These are phyloP conservation scores for Cudoniella acicularis DNA, from an alignment of 495 filamentous ascomycete genomes.

Conservation along the genomic window DNA sequence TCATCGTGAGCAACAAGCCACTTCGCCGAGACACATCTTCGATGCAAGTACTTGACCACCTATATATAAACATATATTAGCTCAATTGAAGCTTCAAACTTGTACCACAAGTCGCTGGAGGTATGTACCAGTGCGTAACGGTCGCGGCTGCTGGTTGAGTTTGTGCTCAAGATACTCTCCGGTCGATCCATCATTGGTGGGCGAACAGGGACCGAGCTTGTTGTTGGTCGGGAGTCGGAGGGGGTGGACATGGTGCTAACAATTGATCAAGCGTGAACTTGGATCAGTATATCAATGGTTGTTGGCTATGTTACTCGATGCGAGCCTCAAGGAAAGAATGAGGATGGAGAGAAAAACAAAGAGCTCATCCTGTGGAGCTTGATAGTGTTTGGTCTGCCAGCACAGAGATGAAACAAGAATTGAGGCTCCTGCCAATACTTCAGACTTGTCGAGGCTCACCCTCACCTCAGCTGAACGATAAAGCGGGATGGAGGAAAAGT, in stretches of 20 bases:
- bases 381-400: not conserved
- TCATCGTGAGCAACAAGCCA: slow-evolving; percentile 9
- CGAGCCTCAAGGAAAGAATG: not conserved
- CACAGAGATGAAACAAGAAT: not conserved
- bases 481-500: not conserved
- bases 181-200: not conserved
- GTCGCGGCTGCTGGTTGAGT: not conserved
- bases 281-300: not conserved
- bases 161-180: not conserved
- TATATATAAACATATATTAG: not conserved
- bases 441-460: not conserved
- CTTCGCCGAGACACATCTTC: slow-evolving; percentile 4
- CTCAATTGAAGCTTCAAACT: not conserved
- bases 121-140: not conserved
- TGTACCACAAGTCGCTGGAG: no score
- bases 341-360: not conserved
- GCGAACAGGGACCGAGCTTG: not conserved
- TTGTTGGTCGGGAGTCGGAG: not conserved
- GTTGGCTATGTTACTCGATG: not conserved
- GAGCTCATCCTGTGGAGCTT: not conserved
- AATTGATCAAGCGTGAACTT: not conserved
- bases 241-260: not conserved
- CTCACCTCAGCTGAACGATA: not conserved
- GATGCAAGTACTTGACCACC: slow-evolving; percentile 13
- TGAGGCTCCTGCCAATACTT: not conserved